Conservation (phyloP, 2,329 filamentous ascomycete genomes). For the Periconia digitata region DNA sequence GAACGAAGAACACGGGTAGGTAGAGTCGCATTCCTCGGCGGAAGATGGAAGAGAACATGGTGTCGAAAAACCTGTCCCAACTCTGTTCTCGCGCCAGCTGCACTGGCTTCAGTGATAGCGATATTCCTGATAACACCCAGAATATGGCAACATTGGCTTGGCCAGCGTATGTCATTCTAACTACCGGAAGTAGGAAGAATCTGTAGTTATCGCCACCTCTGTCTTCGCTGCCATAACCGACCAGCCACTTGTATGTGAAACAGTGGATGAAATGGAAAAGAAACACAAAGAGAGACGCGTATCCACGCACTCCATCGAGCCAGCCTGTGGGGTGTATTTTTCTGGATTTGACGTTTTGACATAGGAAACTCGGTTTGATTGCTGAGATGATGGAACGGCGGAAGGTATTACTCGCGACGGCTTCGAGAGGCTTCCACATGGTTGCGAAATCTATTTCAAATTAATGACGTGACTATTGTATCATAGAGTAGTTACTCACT, state of each 20-base stretch:
- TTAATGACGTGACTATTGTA: neutral
- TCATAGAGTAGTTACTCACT: neutral
- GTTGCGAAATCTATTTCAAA: neutral
- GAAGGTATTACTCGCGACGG: conserved; percentile 2
- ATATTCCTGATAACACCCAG: conserved; percentile 52
- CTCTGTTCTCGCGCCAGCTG: conserved; percentile 42
- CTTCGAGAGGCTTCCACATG: conserved; percentile 2
- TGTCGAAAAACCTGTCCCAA: conserved; percentile 42
- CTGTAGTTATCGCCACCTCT: conserved; percentile 1
- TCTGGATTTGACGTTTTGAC: neutral
- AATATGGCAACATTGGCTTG: conserved; percentile 55
- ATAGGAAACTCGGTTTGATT: conserved; percentile 7
- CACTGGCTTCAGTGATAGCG: conserved; percentile 49
- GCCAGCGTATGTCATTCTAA: conserved; percentile 63
- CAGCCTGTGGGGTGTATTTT: conserved; percentile 8
- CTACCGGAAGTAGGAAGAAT: conserved; percentile 48
- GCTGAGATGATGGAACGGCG: neutral
- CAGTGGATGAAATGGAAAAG: conserved; percentile 60
- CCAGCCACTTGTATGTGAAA: conserved; percentile 56
- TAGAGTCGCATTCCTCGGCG: conserved; percentile 50
- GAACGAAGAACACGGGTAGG: conserved; percentile 54
- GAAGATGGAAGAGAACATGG: conserved; percentile 49
- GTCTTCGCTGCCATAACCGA: conserved; percentile 51
- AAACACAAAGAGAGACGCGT: conserved; percentile 63
- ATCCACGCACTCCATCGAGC: conserved; percentile 63